phyloP scores from a whole-genome alignment of 192 early-diverging fungal species.

The Dispira simplex region DNA sequence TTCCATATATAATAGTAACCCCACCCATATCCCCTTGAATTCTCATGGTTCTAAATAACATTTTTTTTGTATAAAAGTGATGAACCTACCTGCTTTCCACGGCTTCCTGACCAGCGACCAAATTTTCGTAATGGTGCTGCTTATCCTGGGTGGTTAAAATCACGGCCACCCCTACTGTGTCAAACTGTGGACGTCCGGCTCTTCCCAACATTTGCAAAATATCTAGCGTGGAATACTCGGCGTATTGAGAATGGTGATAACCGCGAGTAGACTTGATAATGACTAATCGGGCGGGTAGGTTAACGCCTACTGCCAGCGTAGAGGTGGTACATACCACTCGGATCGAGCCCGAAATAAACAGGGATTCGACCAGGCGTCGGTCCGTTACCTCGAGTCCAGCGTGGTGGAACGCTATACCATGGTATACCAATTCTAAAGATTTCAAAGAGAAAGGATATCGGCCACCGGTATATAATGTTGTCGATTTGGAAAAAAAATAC shows the following conservation, averaged over 20 bases:
- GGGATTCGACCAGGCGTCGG: constrained; percentile 27
- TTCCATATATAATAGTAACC: too few relatives aligned
- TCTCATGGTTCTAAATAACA: too few relatives aligned
- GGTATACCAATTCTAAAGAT: constrained; percentile 28
- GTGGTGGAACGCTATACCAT: constrained; percentile 54
- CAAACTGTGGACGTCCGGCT: constrained; percentile 61
- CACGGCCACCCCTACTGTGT: constrained; percentile 41
- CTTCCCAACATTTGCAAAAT: constrained; percentile 64
- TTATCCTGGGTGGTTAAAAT: constrained; percentile 36
- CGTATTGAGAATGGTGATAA: constrained; percentile 25
- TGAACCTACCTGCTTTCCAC: constrained; percentile 44
- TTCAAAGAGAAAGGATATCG: neutral
- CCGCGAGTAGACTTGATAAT: constrained; percentile 51
- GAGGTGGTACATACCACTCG: constrained; percentile 53
- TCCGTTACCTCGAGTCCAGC: constrained; percentile 35
- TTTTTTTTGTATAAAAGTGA: too few relatives aligned
- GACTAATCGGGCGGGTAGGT: constrained; percentile 57
- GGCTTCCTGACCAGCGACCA: constrained; percentile 37
- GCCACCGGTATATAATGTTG: too few relatives aligned
- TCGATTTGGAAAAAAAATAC: too few relatives aligned
- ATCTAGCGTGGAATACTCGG: constrained; percentile 42
- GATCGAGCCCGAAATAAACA: constrained; percentile 33
- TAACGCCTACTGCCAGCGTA: constrained; percentile 61
- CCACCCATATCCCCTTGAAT: too few relatives aligned
- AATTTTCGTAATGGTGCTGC: constrained; percentile 25